Percentiles rank a stretch among this genome's conserved stretches.
Evolutionary conservation across 805 yeast species (phyloP).

Genomic region (Brettanomyces custersianus): DNA sequence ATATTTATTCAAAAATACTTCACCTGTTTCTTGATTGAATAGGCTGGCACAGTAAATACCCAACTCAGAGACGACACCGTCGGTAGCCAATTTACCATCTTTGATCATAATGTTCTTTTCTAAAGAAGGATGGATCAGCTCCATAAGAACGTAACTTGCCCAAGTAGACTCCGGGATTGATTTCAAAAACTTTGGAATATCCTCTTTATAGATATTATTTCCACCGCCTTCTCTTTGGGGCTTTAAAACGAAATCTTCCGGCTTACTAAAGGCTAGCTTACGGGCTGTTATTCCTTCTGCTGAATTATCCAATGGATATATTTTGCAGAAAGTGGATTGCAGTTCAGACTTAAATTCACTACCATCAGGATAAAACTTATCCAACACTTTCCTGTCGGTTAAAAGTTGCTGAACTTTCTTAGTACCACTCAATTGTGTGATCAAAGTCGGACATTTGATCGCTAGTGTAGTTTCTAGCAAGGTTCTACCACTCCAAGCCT

Average conservation of each 20-base stretch:
- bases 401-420: slow-evolving; percentile 89
- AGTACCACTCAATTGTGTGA: slow-evolving; percentile 87
- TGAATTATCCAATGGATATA: slow-evolving; percentile 77
- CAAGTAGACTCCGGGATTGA: slow-evolving; percentile 59
- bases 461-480: slow-evolving; percentile 67
- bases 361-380: slow-evolving; percentile 32
- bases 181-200: slow-evolving; percentile 68
- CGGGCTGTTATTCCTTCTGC: slow-evolving; percentile 54
- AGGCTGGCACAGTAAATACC: slow-evolving; percentile 84
- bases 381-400: slow-evolving; percentile 43
- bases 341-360: slow-evolving; percentile 19
- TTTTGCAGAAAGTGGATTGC: slow-evolving; percentile 67
- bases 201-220: slow-evolving; percentile 79
- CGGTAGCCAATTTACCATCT: slow-evolving; percentile 51
- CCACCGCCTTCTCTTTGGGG: slow-evolving; percentile 99
- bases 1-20: slow-evolving; percentile 50
- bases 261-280: slow-evolving; percentile 54
- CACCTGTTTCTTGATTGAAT: slow-evolving; percentile 57
- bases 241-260: slow-evolving; percentile 74
- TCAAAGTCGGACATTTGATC: slow-evolving; percentile 82
- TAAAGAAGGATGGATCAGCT: slow-evolving; percentile 72
- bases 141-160: slow-evolving; percentile 93
- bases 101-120: slow-evolving; percentile 63
- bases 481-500: slow-evolving; percentile 72
- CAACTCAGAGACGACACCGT: slow-evolving; percentile 78